Conservation (phyloP, 2,329 filamentous ascomycete species). For the Scolecobasidium constrictum region DNA sequence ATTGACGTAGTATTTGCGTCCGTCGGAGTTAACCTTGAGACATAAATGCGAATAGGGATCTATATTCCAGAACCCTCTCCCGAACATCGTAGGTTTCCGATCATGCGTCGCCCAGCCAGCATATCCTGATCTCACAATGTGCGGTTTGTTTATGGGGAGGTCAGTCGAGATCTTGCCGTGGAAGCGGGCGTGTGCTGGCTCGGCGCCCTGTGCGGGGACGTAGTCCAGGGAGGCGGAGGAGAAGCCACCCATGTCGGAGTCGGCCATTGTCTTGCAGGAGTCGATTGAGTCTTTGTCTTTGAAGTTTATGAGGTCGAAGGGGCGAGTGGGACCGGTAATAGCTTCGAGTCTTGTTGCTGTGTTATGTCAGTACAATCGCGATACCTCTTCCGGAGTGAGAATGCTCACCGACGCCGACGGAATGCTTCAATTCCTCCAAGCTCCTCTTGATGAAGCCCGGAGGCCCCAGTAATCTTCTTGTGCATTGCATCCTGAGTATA, state of each 20-base stretch:
- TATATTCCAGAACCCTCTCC: conserved; percentile 75
- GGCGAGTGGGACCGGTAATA: conserved; percentile 52
- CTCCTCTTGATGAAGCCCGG: conserved; percentile 48
- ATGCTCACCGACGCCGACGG: conserved; percentile 41
- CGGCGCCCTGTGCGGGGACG: conserved; percentile 31
- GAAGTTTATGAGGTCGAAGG: conserved; percentile 57
- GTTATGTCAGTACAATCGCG: too few species aligned
- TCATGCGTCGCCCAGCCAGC: conserved; percentile 83
- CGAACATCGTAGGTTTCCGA: conserved; percentile 68
- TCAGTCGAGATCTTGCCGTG: conserved; percentile 80
- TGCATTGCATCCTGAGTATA: conserved; percentile 30
- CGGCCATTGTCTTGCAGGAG: conserved; percentile 66
- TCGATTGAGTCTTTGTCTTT: conserved; percentile 32
- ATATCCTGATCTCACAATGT: conserved; percentile 71
- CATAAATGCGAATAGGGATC: conserved; percentile 83
- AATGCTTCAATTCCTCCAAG: conserved; percentile 46
- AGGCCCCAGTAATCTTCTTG: conserved; percentile 14
- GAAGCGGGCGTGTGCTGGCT: conserved; percentile 65
- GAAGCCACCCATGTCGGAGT: conserved; percentile 76
- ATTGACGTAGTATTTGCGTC: conserved; percentile 87
- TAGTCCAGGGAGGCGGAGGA: conserved; percentile 65
- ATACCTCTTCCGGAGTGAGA: conserved; percentile 15
- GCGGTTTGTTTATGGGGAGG: conserved; percentile 62
- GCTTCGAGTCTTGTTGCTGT: conserved; percentile 60
- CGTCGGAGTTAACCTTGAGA: conserved; percentile 80